phyloP scores from a whole-genome alignment of 2,329 filamentous ascomycete species.

The Ceratocystis alfenasii region DNA sequence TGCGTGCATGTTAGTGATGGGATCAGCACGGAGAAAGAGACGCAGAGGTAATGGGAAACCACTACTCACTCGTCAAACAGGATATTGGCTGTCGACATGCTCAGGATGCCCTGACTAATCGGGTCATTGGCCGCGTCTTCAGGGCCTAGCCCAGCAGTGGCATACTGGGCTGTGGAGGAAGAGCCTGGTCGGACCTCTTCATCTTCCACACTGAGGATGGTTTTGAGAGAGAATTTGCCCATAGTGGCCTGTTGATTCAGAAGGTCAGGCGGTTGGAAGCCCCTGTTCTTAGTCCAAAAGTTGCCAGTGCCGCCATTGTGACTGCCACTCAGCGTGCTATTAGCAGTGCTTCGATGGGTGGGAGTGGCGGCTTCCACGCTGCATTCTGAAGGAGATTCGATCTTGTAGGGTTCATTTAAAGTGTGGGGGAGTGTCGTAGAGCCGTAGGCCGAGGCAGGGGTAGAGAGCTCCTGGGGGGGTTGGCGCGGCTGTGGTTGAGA shows the following conservation, averaged over 20 bases:
- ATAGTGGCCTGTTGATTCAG: constrained; percentile 29
- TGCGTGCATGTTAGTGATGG: background rate
- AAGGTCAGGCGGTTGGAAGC: constrained; percentile 29
- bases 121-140: constrained; percentile 17
- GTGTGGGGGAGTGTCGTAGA: constrained; percentile 2
- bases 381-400: constrained; percentile 14
- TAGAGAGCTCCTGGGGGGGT: constrained; percentile 4
- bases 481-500: background rate
- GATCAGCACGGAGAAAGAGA: background rate
- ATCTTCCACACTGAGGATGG: constrained; percentile 26
- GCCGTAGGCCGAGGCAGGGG: background rate
- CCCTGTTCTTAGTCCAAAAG: constrained; percentile 22
- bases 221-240: constrained; percentile 30
- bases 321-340: constrained; percentile 1
- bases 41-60: background rate
- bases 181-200: constrained; percentile 2
- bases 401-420: constrained; percentile 9
- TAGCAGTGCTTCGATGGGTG: constrained; percentile 12
- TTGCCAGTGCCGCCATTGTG: constrained; percentile 8
- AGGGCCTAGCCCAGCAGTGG: background rate
- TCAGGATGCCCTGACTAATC: background rate
- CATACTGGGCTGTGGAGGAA: background rate
- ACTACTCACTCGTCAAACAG: constrained; percentile 17
- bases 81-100: background rate
- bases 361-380: background rate